Base-by-base conservation (phyloP, 2,329 filamentous ascomycete genomes). In the Paecilomyces formosus region DNA sequence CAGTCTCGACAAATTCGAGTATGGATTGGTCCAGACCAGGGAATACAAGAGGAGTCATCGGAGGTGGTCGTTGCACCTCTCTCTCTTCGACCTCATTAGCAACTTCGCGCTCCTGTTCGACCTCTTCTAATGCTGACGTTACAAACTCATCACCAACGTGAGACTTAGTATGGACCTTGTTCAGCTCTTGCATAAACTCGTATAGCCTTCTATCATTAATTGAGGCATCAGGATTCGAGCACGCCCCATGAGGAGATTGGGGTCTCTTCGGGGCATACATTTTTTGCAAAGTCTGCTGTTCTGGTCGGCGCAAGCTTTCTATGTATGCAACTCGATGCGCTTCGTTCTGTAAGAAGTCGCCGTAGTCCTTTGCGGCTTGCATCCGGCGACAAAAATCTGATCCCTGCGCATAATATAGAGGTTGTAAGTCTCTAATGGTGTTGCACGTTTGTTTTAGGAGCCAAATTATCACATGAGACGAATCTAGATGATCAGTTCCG, bases 391-490 rank as follows among this genome's bases (percentile, higher is more conserved):
- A 85, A 61, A 84, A 89, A 60, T 88, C 83, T 0, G 74, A 68
- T 0, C 86, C 85, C 65, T 89, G 86, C 0, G 84, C 76, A 2
- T 79, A 75, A 61, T 86, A 85, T 0, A 89, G 73, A 0, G 81
- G 76, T 54, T 82, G 80, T 0, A 88, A 67, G 31, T 87, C 81
- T 59, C 87, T 83, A 21, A 84, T 86, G 0, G 72, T 78, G 7
- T 74, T 69, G 59, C 86, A 89, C 0, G 85, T 87, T 57, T 88
- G 83, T 52, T 86, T 78, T 0, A 89, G 74, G 0, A 89, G 76
- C 87, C 87, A 89, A 3, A 68, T 64, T 0, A 88, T 72, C 9
- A 86, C 81, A 57, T 85, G 77, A 2, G 67, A 66, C 0, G 82
- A 85, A 55, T 81, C 70, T 1, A 81, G 58, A 0, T 2, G 3